These are phyloP conservation scores for Aaosphaeria pasadenensis DNA, from an alignment of 2,329 filamentous ascomycete genomes.

Conservation along the genomic window DNA sequence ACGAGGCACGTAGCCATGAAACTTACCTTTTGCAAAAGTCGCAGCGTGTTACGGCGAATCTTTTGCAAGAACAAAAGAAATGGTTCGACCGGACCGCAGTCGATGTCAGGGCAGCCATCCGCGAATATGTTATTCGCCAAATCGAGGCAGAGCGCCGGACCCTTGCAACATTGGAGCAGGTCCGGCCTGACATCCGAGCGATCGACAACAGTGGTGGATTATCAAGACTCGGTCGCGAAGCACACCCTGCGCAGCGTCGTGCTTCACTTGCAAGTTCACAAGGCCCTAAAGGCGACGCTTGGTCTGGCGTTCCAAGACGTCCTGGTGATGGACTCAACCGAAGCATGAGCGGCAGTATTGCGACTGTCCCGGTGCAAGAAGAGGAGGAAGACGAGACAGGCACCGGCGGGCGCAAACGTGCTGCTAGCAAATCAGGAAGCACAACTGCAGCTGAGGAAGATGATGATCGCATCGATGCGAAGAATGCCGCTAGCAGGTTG, in stretches of 20 bases:
- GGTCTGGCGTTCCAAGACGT: slow-evolving; percentile 88
- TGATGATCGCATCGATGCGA: slow-evolving; percentile 89
- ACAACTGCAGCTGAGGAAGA: slow-evolving; percentile 72
- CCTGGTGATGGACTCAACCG: slow-evolving; percentile 70
- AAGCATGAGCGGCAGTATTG: slow-evolving; percentile 71
- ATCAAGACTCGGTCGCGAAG: slow-evolving; percentile 82
- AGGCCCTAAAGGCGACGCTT: slow-evolving; percentile 95
- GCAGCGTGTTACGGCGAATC: slow-evolving; percentile 81
- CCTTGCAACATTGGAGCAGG: slow-evolving; percentile 86
- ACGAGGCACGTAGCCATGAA: slow-evolving; percentile 83
- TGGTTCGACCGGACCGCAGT: slow-evolving; percentile 86
- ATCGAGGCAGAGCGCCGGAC: slow-evolving; percentile 94
- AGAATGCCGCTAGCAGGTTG: slow-evolving; percentile 90
- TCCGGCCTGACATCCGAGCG: slow-evolving; percentile 86
- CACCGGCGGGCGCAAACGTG: slow-evolving; percentile 49
- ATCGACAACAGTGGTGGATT: slow-evolving; percentile 91
- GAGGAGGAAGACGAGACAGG: slow-evolving; percentile 41
- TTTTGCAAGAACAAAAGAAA: slow-evolving; percentile 81
- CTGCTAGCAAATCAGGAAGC: slow-evolving; percentile 48
- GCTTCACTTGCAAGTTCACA: slow-evolving; percentile 81
- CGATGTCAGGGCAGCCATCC: slow-evolving; percentile 79
- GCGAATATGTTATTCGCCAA: slow-evolving; percentile 90
- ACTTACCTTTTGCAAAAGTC: slow-evolving; percentile 81
- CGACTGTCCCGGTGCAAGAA: slow-evolving; percentile 52
- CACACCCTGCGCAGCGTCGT: slow-evolving; percentile 73